phyloP scores from a whole-genome alignment of 2,329 filamentous ascomycete genomes.

The Colletotrichum paranaense region DNA sequence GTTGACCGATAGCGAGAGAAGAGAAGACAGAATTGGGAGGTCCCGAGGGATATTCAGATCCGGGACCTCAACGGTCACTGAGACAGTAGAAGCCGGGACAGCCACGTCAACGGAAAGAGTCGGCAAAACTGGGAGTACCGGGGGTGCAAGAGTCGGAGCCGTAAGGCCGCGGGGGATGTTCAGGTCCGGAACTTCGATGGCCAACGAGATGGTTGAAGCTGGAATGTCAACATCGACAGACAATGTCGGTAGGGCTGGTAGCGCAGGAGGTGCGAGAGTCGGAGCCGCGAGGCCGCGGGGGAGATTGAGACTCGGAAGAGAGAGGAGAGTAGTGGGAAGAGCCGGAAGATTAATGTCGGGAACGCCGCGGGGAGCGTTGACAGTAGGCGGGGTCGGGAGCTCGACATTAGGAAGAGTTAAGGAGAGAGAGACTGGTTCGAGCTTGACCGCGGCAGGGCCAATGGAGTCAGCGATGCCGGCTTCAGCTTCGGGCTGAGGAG shows the following conservation, averaged over 20 bases:
- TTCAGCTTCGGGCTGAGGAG: not conserved
- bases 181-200: not conserved
- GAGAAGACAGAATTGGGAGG: not conserved
- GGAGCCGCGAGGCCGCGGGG: not conserved
- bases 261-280: not conserved
- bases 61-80: not conserved
- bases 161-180: too few relatives aligned
- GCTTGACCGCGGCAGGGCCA: not conserved
- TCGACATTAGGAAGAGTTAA: not conserved
- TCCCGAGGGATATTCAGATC: not conserved
- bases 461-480: not conserved
- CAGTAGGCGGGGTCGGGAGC: not conserved
- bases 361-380: not conserved
- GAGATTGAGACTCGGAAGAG: not conserved
- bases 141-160: not conserved
- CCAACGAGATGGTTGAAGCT: not conserved
- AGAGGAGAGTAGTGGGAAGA: not conserved
- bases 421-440: not conserved
- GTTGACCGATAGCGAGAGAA: not conserved
- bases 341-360: not conserved
- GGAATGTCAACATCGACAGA: not conserved
- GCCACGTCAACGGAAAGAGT: not conserved
- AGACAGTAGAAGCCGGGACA: not conserved
- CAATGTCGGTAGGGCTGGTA: not conserved
- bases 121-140: not conserved